Base-by-base conservation (phyloP, 148 eudicot species). In the Fagopyrum homotropicum region DNA sequence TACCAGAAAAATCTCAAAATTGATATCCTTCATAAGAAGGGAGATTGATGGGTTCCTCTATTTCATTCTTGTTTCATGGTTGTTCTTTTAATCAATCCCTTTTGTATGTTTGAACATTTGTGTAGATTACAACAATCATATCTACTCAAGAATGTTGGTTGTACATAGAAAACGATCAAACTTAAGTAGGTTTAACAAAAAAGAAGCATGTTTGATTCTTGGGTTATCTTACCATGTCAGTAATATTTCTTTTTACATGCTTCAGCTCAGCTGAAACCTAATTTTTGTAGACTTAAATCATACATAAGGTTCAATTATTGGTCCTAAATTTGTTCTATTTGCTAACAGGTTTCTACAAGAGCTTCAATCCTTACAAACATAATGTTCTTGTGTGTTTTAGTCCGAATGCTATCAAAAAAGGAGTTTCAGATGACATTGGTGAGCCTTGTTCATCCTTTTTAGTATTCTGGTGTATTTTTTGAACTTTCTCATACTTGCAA, bases 311-410 rank as follows among this genome's bases (percentile, higher is more conserved):
- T n/a, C 66, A 2, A 59, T 16, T n/a, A n/a, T 55, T 55, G n/a
- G 15, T 55, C 60, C 15, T 55, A 2, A 55, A 55, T 55, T 56
- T 55, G 16, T 60, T 61, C 68, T 29, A 61, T 61, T 43, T 61
- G 35, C 4, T 1, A 22, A 77, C 87, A 91, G 97, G 85, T 81
- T 75, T 89, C 80, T 85, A 94, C 89, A 79, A 94, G 92, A 40
- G 97, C 98, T 79, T 82, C 81, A 29, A 70, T 93, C 74, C 85
- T 90, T 14, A 86, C 98, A 29, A 94, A 93, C 71, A 70, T 93
- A 49, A 94, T 93, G 55, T 93, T 93, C 75, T 93, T 96, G 98
- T 70, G 87, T 63, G 79, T 93, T 44, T 69, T 93, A 75, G 77
- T 91, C 80, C 98, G 97, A 46, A 82, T 86, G 75, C 72, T 86